phyloP scores from a whole-genome alignment of 2,329 filamentous ascomycete genomes.

The Knoxdaviesia proteae region DNA sequence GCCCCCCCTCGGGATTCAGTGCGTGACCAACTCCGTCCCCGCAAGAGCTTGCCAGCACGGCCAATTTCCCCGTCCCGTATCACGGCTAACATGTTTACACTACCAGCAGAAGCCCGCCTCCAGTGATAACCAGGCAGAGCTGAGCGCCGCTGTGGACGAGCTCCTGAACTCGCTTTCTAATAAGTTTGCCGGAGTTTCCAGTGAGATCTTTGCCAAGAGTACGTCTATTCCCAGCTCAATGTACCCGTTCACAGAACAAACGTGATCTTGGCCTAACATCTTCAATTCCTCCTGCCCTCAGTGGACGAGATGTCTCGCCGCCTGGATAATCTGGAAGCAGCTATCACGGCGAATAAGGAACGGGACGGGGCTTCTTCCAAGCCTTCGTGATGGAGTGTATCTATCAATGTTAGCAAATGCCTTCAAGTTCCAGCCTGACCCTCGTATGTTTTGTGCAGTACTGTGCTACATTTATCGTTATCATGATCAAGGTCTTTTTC shows the following conservation, averaged over 20 bases:
- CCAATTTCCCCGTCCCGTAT: too few relatives aligned
- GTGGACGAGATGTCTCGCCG: conserved; percentile 89
- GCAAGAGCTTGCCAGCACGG: too few relatives aligned
- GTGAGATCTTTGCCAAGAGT: conserved; percentile 81
- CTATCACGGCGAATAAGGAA: conserved; percentile 37
- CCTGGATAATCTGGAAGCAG: conserved; percentile 63
- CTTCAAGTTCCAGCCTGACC: too few relatives aligned
- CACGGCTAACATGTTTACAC: conserved; percentile 10
- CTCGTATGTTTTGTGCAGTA: too few relatives aligned
- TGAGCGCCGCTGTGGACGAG: conserved; percentile 67
- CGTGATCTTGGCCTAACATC: not conserved
- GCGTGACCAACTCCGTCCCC: not conserved
- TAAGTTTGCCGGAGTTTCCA: conserved; percentile 70
- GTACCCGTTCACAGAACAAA: not conserved
- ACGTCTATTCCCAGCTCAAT: conserved; percentile 13
- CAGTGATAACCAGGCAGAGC: conserved; percentile 29
- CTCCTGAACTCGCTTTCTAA: conserved; percentile 64
- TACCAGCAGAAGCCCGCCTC: conserved; percentile 6
- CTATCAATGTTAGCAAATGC: too few relatives aligned
- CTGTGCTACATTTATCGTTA: too few relatives aligned
- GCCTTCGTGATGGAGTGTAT: conserved; percentile 8
- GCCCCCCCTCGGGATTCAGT: not conserved
- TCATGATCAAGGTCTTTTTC: too few relatives aligned
- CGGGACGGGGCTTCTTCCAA: conserved; percentile 17
- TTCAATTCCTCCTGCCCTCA: conserved; percentile 14